These are phyloP conservation scores for Plasmodium relictum DNA, from an alignment of 169 alveolate species.

Conservation along the genomic window DNA sequence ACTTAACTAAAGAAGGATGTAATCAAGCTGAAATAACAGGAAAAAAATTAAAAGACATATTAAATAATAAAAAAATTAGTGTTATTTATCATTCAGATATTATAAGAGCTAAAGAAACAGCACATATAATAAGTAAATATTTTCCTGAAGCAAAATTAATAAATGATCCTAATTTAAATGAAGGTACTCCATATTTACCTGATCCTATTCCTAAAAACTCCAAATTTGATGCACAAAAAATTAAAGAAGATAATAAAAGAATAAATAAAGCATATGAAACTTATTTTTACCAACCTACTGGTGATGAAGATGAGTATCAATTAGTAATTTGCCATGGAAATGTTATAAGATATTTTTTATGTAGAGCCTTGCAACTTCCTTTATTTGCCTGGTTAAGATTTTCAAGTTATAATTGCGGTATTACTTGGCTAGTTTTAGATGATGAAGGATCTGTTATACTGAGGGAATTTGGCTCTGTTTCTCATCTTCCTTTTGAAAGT, in stretches of 20 bases:
- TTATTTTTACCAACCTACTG: conserved; percentile 75
- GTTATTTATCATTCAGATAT: conserved; percentile 82
- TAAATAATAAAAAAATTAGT: conserved; percentile 63
- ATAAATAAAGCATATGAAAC: conserved; percentile 79
- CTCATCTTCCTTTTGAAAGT: conserved; percentile 75
- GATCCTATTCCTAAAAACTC: conserved; percentile 79
- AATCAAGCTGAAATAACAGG: conserved; percentile 81
- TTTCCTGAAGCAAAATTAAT: conserved; percentile 79
- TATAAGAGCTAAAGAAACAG: conserved; percentile 83
- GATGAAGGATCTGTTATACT: conserved; percentile 75
- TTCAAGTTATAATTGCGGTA: conserved; percentile 80
- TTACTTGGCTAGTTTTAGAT: conserved; percentile 78
- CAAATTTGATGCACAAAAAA: conserved; percentile 78
- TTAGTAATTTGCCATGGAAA: conserved; percentile 82
- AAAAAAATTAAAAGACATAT: conserved; percentile 73
- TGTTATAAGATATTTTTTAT: conserved; percentile 80
- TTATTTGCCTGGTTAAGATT: conserved; percentile 82
- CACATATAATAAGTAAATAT: conserved; percentile 80
- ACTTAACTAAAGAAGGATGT: conserved; percentile 79
- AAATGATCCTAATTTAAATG: conserved; percentile 82
- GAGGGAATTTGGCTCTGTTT: conserved; percentile 75
- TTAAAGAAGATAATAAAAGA: conserved; percentile 78
- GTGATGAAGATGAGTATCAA: conserved; percentile 78
- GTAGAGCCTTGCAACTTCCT: conserved; percentile 82
- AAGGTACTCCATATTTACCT: conserved; percentile 83